These are phyloP conservation scores for Sodiomyces alkalinus DNA, from an alignment of 2,329 filamentous ascomycete genomes.

Conservation along the genomic window DNA sequence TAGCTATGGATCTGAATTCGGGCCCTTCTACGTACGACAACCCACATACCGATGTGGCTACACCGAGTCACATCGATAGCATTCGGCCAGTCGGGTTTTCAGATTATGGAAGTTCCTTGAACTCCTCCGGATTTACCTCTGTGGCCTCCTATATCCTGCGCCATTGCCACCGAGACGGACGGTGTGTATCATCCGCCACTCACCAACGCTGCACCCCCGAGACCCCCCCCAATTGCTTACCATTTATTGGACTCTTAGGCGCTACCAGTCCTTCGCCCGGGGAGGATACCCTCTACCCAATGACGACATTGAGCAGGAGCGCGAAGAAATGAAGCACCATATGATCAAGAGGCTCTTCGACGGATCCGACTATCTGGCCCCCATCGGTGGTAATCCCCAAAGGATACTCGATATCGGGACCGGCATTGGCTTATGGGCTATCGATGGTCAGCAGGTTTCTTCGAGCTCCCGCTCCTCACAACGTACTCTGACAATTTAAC, in stretches of 20 bases:
- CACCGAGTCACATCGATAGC: background rate
- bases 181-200: slow-evolving; percentile 3
- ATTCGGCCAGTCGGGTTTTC: slow-evolving; percentile 14
- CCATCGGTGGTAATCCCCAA: slow-evolving; percentile 27
- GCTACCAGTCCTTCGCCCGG: slow-evolving; percentile 31
- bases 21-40: background rate
- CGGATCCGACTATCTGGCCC: slow-evolving; percentile 25
- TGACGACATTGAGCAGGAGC: slow-evolving; percentile 32
- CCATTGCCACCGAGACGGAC: slow-evolving; percentile 7
- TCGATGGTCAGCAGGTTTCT: slow-evolving; percentile 23
- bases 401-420: slow-evolving; percentile 36
- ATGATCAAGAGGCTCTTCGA: slow-evolving; percentile 31
- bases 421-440: slow-evolving; percentile 39
- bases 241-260: slow-evolving; percentile 14
- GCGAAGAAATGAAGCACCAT: slow-evolving; percentile 32
- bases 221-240: background rate
- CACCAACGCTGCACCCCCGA: background rate
- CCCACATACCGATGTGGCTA: no score
- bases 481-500: slow-evolving; percentile 1
- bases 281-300: slow-evolving; percentile 36
- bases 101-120: slow-evolving; percentile 22
- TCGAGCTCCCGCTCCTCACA: background rate
- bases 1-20: slow-evolving; percentile 1
- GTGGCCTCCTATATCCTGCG: slow-evolving; percentile 12
- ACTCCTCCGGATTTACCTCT: slow-evolving; percentile 24